Evolutionary conservation across 2,329 filamentous ascomycete species (phyloP).

Genomic region (Trichothecium roseum): DNA sequence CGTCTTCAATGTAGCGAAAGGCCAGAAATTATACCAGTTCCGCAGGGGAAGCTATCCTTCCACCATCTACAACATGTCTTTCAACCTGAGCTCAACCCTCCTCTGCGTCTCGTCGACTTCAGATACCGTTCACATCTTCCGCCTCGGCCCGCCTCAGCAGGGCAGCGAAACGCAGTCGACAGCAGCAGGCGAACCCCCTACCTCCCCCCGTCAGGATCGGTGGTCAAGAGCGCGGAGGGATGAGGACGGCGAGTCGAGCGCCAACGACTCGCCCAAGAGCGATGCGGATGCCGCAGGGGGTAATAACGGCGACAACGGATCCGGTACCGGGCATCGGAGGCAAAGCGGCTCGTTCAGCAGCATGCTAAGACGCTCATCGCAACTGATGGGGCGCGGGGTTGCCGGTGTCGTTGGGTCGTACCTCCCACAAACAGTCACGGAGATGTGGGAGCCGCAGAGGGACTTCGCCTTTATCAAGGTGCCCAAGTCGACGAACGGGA

Average conservation of each 20-base stretch:
- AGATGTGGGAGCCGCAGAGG: slow-evolving; percentile 92
- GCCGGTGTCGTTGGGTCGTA: slow-evolving; percentile 87
- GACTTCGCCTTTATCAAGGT: slow-evolving; percentile 97
- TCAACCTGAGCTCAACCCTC: slow-evolving; percentile 87
- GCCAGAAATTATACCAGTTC: slow-evolving; percentile 93
- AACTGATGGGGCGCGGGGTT: slow-evolving; percentile 82
- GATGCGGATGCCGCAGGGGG: neutral
- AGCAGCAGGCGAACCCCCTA: slow-evolving; percentile 21
- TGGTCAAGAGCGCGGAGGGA: slow-evolving; percentile 42
- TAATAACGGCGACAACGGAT: slow-evolving; percentile 8
- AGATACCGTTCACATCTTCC: slow-evolving; percentile 95
- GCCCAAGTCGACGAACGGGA: slow-evolving; percentile 44
- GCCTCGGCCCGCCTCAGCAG: slow-evolving; percentile 46
- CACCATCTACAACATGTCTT: slow-evolving; percentile 97
- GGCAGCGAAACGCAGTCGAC: slow-evolving; percentile 14
- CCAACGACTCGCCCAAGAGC: slow-evolving; percentile 42
- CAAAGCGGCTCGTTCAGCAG: slow-evolving; percentile 75
- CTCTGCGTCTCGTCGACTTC: slow-evolving; percentile 93
- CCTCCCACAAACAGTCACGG: slow-evolving; percentile 82
- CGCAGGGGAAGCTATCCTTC: slow-evolving; percentile 90
- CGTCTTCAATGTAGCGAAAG: slow-evolving; percentile 84
- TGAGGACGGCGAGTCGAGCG: slow-evolving; percentile 35
- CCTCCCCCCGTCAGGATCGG: slow-evolving; percentile 36
- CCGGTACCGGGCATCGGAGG: slow-evolving; percentile 26
- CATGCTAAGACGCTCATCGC: slow-evolving; percentile 87